Evolutionary conservation across 2,329 filamentous ascomycete species (phyloP), one percentile per base, ranked within the genome.

Genomic region (Zalaria sp.): DNA sequence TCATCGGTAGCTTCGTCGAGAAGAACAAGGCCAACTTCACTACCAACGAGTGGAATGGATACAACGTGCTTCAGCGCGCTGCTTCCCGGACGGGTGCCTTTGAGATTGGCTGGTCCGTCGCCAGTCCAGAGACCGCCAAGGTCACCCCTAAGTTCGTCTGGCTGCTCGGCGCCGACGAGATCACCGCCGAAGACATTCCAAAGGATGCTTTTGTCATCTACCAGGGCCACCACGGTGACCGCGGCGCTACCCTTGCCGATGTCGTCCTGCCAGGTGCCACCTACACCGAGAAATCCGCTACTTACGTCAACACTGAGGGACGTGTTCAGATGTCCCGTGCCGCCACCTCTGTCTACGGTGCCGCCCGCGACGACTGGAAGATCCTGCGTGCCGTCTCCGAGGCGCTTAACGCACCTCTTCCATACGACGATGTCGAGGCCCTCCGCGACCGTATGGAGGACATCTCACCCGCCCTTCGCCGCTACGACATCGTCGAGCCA

Each of bases 291-390:
- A 98, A 96, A 72, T 78, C 82, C 25, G 88, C 79, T 46, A 98
- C 91, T 36, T 98, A 93, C 58, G 77, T 98, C 66, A 98, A 96
- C 76, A 96, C 91, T 0, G 91, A 98, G 65, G 91, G 91, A 43
- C 84, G 91, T 54, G 86, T 91, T 25, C 91, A 98, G 68, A 82
- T 94, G 71, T 91, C 84, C 41, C 83, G 91, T 50, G 81, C 85
- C 38, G 91, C 91, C 27, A 93, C 87, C 32, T 83, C 83, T 37
- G 72, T 94, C 50, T 85, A 87, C 25, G 91, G 91, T 46, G 91
- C 87, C 41, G 79, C 89, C 43, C 79, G 91, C 57, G 89, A 91
- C 49, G 91, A 98, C 68, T 98, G 91, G 91, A 98, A 96, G 77
- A 96, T 98, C 57, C 79, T 98, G 53, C 85, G 91, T 49, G 91